These are phyloP conservation scores for Mentha longifolia DNA, from an alignment of 257 asterid species.

Conservation along the genomic window DNA sequence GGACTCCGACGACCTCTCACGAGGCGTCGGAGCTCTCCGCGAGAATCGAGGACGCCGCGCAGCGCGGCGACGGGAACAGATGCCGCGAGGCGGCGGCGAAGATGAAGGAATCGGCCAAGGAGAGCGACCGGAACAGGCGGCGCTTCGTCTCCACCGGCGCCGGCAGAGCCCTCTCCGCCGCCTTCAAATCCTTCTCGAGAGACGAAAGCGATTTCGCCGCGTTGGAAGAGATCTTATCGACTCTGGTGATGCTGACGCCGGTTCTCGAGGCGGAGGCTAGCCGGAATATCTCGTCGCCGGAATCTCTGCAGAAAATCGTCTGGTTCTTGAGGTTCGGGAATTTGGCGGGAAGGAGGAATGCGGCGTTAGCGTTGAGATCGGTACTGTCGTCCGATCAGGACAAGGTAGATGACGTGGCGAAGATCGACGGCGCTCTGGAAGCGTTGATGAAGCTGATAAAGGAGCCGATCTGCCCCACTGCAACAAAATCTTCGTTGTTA, in stretches of 20 bases:
- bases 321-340: constrained; percentile 45
- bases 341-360: constrained; percentile 21
- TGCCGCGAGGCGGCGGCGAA: constrained; percentile 38
- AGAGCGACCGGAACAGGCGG: constrained; percentile 52
- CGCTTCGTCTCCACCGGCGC: constrained; percentile 42
- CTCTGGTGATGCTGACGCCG: constrained; percentile 27
- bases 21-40: constrained; percentile 40
- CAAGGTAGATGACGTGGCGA: not conserved
- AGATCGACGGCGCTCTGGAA: constrained; percentile 43
- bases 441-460: constrained; percentile 47
- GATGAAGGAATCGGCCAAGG: constrained; percentile 39
- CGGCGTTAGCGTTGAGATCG: constrained; percentile 10
- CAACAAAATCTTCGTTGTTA: constrained; percentile 54
- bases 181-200: constrained; percentile 42
- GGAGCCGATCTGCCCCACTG: constrained; percentile 51
- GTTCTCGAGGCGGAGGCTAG: constrained; percentile 42
- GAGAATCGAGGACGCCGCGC: constrained; percentile 16
- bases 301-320: constrained; percentile 37
- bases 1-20: constrained; percentile 37
- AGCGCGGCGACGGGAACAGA: constrained; percentile 9
- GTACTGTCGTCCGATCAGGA: not conserved
- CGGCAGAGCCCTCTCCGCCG: constrained; percentile 36
- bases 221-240: constrained; percentile 46
- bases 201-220: not conserved
- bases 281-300: constrained; percentile 37